Percentiles rank a stretch among this genome's conserved stretches.
These are phyloP conservation scores for Striga hermonthica DNA, from an alignment of 305 asterid species.

Conservation along the genomic window DNA sequence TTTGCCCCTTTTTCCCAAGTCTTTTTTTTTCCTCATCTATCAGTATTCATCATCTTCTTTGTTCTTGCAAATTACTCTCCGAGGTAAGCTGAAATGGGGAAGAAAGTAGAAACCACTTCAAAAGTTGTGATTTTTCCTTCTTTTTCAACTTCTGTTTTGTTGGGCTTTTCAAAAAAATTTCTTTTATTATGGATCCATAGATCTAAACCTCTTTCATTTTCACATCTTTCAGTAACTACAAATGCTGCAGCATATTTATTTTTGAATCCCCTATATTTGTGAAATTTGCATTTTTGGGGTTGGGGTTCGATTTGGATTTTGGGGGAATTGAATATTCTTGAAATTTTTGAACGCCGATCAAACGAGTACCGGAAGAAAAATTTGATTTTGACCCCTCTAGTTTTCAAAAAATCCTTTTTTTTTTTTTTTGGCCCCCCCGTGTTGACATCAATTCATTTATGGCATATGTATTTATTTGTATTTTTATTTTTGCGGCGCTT, in stretches of 20 bases:
- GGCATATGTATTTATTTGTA: background rate
- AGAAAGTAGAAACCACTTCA: constrained; percentile 14
- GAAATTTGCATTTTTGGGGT: background rate
- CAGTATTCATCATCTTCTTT: constrained; percentile 30
- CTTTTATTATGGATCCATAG: constrained; percentile 51
- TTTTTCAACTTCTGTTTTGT: constrained; percentile 27
- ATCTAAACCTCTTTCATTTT: constrained; percentile 51
- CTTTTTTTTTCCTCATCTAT: constrained; percentile 18
- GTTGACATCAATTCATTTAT: constrained; percentile 34
- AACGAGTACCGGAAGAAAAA: constrained; percentile 6
- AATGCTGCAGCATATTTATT: constrained; percentile 11
- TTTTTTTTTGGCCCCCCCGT: constrained; percentile 7
- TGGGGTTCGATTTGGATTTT: constrained; percentile 17
- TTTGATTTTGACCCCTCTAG: constrained; percentile 31
- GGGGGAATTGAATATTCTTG: background rate
- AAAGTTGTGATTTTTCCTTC: background rate
- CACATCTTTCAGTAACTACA: constrained; percentile 53
- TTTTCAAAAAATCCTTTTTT: constrained; percentile 29
- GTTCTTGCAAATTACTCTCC: background rate
- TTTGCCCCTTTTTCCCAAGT: background rate
- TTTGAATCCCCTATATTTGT: constrained; percentile 6
- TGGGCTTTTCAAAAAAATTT: background rate
- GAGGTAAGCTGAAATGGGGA: no score
- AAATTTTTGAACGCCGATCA: constrained; percentile 15
- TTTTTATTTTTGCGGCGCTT: constrained; percentile 30